A percentile compares a stretch with the other conserved stretches of the same genome.
Conservation (phyloP, 108 stramenopile genomes). For the Fragilaria radians region DNA sequence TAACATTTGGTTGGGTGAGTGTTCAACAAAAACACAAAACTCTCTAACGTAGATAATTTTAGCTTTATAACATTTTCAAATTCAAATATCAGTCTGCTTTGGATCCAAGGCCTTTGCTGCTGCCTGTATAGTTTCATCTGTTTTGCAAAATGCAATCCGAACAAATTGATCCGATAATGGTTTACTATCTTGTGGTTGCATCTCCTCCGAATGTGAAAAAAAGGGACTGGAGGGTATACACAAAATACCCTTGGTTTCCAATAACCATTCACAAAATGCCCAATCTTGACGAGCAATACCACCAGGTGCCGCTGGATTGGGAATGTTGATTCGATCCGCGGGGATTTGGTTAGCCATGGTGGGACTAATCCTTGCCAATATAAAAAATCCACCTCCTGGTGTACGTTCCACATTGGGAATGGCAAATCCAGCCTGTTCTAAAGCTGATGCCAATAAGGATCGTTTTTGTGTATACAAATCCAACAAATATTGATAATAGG, state of each 20-base stretch:
- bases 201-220: slow-evolving; percentile 59
- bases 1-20: too few species aligned
- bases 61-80: too few species aligned
- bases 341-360: slow-evolving; percentile 53
- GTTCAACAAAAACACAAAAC: too few species aligned
- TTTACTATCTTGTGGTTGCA: slow-evolving; percentile 48
- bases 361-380: slow-evolving; percentile 80
- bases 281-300: slow-evolving; percentile 71
- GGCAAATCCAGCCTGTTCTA: slow-evolving; percentile 64
- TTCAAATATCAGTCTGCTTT: too few species aligned
- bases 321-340: slow-evolving; percentile 27
- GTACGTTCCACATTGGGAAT: slow-evolving; percentile 67
- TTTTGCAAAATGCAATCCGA: slow-evolving; percentile 97
- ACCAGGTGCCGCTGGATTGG: slow-evolving; percentile 71
- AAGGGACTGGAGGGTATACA: slow-evolving; percentile 96
- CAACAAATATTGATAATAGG: slow-evolving; percentile 73
- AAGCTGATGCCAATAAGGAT: slow-evolving; percentile 62
- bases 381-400: slow-evolving; percentile 92
- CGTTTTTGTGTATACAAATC: slow-evolving; percentile 78
- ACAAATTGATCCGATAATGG: slow-evolving; percentile 84
- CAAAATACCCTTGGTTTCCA: slow-evolving; percentile 84
- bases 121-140: slow-evolving; percentile 83
- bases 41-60: too few species aligned
- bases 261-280: slow-evolving; percentile 92
- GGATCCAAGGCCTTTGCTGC: slow-evolving; percentile 74